A percentile compares a stretch with the other conserved stretches of the same genome.
Evolutionary conservation across 768 basidiomycete species (phyloP).

Genomic region (Rhizopogon salebrosus): DNA sequence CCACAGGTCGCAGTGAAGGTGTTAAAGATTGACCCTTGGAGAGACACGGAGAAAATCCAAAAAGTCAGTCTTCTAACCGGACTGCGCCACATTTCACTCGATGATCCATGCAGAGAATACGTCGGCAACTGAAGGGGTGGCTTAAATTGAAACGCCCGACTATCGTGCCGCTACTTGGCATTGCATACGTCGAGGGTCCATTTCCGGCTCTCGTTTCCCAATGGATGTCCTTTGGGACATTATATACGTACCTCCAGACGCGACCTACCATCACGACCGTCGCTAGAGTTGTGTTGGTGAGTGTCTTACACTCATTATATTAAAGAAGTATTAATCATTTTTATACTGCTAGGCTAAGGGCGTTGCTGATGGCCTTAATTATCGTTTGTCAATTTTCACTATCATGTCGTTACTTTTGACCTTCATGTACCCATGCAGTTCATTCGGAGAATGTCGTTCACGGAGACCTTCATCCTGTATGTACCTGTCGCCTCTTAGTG

Average conservation of each 20-base stretch:
- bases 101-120: constrained; percentile 6
- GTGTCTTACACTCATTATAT: too few relatives aligned
- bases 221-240: too few relatives aligned
- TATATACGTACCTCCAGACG: background rate
- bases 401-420: too few relatives aligned
- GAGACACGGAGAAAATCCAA: background rate
- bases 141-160: constrained; percentile 10
- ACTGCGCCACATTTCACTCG: background rate
- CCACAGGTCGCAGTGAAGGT: background rate
- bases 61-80: background rate
- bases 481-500: too few relatives aligned
- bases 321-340: too few relatives aligned
- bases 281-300: too few relatives aligned
- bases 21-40: background rate
- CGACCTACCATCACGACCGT: too few relatives aligned
- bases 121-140: constrained; percentile 18
- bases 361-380: background rate
- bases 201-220: too few relatives aligned
- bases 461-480: constrained; percentile 9
- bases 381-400: too few relatives aligned
- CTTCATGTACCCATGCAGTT: background rate
- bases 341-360: background rate
- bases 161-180: constrained; percentile 11
- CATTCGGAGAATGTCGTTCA: constrained; percentile 11
- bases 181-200: too few relatives aligned